Conservation (phyloP, 768 basidiomycete species). For the Infundibulicybe gibba region DNA sequence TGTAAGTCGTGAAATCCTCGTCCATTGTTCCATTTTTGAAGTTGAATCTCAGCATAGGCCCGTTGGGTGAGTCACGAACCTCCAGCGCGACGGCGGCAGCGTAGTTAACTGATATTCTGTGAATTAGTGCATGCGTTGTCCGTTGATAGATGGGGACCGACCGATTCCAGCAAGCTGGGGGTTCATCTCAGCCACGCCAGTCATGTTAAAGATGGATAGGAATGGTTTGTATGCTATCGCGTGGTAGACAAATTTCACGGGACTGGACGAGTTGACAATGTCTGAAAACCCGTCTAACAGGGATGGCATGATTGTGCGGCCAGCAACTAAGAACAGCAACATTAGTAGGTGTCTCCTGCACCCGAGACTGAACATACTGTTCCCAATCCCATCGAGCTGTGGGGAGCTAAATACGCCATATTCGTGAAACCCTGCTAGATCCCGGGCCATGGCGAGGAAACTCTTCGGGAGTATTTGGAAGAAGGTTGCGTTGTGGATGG, state of each 20-base stretch:
- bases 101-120: slow-evolving; percentile 47
- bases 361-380: slow-evolving; percentile 34
- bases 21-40: slow-evolving; percentile 68
- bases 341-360: background rate
- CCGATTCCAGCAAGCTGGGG: slow-evolving; percentile 59
- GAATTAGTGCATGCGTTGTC: background rate
- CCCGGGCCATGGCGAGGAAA: slow-evolving; percentile 50
- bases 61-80: slow-evolving; percentile 43
- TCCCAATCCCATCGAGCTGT: slow-evolving; percentile 56
- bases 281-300: slow-evolving; percentile 50
- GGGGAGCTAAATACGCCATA: slow-evolving; percentile 60
- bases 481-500: slow-evolving; percentile 62
- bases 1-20: slow-evolving; percentile 41
- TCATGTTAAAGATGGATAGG: slow-evolving; percentile 76
- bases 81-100: slow-evolving; percentile 57
- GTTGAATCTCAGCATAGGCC: slow-evolving; percentile 55
- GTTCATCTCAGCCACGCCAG: slow-evolving; percentile 45
- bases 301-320: slow-evolving; percentile 57
- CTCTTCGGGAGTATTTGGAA: slow-evolving; percentile 38
- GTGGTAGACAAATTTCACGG: slow-evolving; percentile 54
- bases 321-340: slow-evolving; percentile 50
- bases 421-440: slow-evolving; percentile 72
- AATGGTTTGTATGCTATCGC: slow-evolving; percentile 78
- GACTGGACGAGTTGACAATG: slow-evolving; percentile 46
- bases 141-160: slow-evolving; percentile 17